Base-by-base conservation (phyloP, 176 grass and related monocot species). In the Hyparrhenia diplandra region DNA sequence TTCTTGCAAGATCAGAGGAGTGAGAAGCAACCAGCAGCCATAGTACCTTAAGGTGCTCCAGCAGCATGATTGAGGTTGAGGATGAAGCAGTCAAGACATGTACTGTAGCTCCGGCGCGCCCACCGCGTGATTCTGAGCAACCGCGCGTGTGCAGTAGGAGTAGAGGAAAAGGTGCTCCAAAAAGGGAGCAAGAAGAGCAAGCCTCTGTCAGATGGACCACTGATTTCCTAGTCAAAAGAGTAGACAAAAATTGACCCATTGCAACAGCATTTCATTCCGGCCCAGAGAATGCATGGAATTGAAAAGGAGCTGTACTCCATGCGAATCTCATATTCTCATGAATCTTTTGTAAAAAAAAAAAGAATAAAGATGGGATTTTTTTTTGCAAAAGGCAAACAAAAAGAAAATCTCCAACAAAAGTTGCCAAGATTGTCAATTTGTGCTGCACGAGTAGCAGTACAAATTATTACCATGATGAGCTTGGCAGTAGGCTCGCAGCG, bases 381-480 rank as follows among this genome's bases (percentile, higher is more conserved):
- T 14, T 45, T 45, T 4, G 16, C 13, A 28, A 43, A 29, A 30
- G 60, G 37, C 8, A 34, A 52, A 69, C 7, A 67, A 21, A 74
- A 59, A 25, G 42, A 35, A n/a, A 57, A 65, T 72, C 57, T 78
- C 45, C 62, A 37, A 37, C 57, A 45, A 60, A 77, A 76, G 58
- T 20, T 39, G 23, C 39, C 41, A 78, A 62, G 34, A 49, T 57
- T 74, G 83, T 40, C 64, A 42, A 60, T 21, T 2, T 14, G 31
- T 74, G 67, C 74, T 52, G 73, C 59, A 21, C 36, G 36, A 24
- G 40, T 29, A 14, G 75, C 3, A 45, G 65, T 77, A 31, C 88
- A 49, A 85, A 85, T 34, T 29, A 85, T 85, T 60, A 78, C 88
- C 74, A 69, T 78, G 67, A 79, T 85, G 77, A 76, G 11, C 43